phyloP scores from a whole-genome alignment of 139 green algal species.

The Volvox africanus region DNA sequence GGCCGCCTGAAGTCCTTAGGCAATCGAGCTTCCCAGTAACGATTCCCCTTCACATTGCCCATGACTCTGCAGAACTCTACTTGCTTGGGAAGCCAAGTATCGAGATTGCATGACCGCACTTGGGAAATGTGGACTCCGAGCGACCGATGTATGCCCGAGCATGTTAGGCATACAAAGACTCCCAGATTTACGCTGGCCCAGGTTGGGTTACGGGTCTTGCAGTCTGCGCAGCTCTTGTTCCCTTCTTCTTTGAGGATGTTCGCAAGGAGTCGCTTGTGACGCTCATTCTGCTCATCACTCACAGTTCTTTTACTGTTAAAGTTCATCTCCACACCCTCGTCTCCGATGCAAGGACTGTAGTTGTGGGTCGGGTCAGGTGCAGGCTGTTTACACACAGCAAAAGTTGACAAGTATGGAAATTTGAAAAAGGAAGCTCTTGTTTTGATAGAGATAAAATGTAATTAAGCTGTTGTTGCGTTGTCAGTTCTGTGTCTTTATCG shows the following conservation, averaged over 20 bases:
- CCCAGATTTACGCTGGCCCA: slow-evolving; percentile 91
- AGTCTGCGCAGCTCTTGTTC: slow-evolving; percentile 90
- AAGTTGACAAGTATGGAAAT: too few species aligned
- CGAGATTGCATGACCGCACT: slow-evolving; percentile 88
- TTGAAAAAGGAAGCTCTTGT: too few species aligned
- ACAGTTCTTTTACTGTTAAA: slow-evolving; percentile 81
- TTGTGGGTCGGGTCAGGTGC: slow-evolving; percentile 24
- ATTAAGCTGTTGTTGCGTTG: too few species aligned
- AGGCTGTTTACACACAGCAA: too few species aligned
- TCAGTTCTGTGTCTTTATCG: too few species aligned
- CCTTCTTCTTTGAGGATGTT: slow-evolving; percentile 80
- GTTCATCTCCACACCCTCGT: not conserved
- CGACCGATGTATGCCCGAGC: slow-evolving; percentile 89
- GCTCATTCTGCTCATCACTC: slow-evolving; percentile 82
- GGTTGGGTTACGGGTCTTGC: slow-evolving; percentile 79
- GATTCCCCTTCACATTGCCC: slow-evolving; percentile 86
- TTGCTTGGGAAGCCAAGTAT: slow-evolving; percentile 95
- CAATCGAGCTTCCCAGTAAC: slow-evolving; percentile 89
- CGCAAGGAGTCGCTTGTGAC: slow-evolving; percentile 80
- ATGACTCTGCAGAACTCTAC: slow-evolving; percentile 88
- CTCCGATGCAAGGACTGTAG: not conserved
- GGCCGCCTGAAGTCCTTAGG: slow-evolving; percentile 80
- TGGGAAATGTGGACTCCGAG: slow-evolving; percentile 93
- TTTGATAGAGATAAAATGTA: too few species aligned
- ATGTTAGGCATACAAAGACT: slow-evolving; percentile 93